These are phyloP conservation scores for Penicillium rolfsii DNA, from an alignment of 2,329 filamentous ascomycete species.

Conservation along the genomic window DNA sequence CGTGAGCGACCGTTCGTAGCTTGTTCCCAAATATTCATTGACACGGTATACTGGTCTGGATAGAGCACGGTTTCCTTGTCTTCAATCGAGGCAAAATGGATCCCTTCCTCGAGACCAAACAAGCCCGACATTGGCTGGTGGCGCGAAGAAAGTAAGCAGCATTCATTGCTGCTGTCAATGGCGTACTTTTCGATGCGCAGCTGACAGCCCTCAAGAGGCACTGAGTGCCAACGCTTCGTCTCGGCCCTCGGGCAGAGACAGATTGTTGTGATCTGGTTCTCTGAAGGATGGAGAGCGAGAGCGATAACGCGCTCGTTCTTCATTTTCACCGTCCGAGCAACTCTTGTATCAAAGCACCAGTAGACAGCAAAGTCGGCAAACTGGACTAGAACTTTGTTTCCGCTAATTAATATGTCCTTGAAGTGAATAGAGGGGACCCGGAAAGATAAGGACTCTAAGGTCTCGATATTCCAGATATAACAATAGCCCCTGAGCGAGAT, in stretches of 20 bases:
- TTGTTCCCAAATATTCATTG: background rate
- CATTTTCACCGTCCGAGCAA: constrained; percentile 22
- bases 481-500: constrained; percentile 26
- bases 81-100: background rate
- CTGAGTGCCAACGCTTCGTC: too few relatives aligned
- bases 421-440: constrained; percentile 32
- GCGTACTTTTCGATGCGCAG: constrained; percentile 1
- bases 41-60: constrained; percentile 5
- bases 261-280: constrained; percentile 25
- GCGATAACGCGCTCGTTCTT: constrained; percentile 13
- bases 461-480: constrained; percentile 36
- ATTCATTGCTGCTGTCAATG: background rate
- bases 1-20: rapidly evolving
- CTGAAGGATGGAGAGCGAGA: constrained; percentile 22
- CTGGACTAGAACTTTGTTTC: constrained; percentile 28
- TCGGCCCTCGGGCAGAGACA: constrained; percentile 11
- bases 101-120: background rate
- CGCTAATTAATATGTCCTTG: constrained; percentile 25
- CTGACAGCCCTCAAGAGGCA: background rate
- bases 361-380: constrained; percentile 27
- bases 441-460: constrained; percentile 27
- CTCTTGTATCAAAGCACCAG: constrained; percentile 26
- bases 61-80: background rate
- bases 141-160: background rate
- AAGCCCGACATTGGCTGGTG: background rate